Evolutionary conservation across 2,329 filamentous ascomycete genomes (phyloP), one percentile per base, ranked within the genome.

Genomic region (Pseudogymnoascus sp.): DNA sequence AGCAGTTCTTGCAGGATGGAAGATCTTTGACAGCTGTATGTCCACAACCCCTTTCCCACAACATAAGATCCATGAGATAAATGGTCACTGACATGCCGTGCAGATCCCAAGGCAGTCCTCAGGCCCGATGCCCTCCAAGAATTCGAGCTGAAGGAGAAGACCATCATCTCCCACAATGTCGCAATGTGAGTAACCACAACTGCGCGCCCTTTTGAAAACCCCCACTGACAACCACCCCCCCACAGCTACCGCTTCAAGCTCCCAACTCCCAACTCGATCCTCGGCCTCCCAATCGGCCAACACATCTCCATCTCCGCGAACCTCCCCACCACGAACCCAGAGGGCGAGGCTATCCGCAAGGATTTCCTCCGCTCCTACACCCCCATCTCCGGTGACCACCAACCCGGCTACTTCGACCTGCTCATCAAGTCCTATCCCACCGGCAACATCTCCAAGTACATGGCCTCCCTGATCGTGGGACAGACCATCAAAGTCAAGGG

Each of bases 391-490:
- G 91, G 90, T 70, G 92, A 96, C 79, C 87, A 93, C 76, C 88
- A 93, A 75, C 87, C 89, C 63, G 95, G 95, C 75, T 89, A 91
- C 83, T 92, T 99, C 77, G 95, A 97, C 78, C 88, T 99, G 65
- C 85, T 99, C 71, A 93, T 99, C 83, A 99, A 99, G 83, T 92
- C 92, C 25, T 99, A 99, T 79, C 91, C 93, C 2, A 93, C 91
- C 70, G 95, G 95, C 71, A 97, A 97, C 82, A 97, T 99, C 82
- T 96, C 90, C 76, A 93, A 91, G 80, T 84, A 96, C 78, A 87
- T 99, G 79, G 90, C 91, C 56, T 87, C 85, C 11, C 84, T 99
- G 66, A 84, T 84, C 67, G 83, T 97, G 65, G 93, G 93, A 66
- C 87, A 96, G 77, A 88, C 84, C 66, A 95, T 99, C 83, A 91